Conservation (phyloP, 1,284 basidiomycete species). For the Tylopilus sp. region DNA sequence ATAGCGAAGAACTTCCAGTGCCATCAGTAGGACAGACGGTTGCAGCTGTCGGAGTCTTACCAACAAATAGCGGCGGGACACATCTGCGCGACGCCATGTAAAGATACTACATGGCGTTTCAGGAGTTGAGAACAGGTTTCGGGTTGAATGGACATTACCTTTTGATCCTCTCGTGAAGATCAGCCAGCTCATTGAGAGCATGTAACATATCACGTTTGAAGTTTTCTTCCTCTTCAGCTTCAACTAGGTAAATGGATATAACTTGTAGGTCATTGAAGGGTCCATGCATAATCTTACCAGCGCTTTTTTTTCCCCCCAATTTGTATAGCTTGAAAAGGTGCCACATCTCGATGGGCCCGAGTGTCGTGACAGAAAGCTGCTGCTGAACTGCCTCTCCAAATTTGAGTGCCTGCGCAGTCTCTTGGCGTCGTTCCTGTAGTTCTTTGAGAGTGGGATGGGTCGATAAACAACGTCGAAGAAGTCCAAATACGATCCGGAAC, state of each 20-base stretch:
- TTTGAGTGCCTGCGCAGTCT: slow-evolving; percentile 49
- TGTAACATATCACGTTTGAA: slow-evolving; percentile 46
- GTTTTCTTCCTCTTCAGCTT: slow-evolving; percentile 37
- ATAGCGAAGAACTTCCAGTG: slow-evolving; percentile 34
- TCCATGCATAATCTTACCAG: slow-evolving; percentile 11
- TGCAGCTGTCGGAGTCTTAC: slow-evolving; percentile 35
- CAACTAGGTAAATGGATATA: neutral
- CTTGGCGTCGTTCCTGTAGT: slow-evolving; percentile 48
- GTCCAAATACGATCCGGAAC: slow-evolving; percentile 46
- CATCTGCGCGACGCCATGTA: slow-evolving; percentile 56
- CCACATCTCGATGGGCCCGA: slow-evolving; percentile 56
- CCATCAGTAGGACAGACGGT: neutral
- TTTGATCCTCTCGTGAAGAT: slow-evolving; percentile 64
- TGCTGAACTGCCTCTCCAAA: slow-evolving; percentile 52
- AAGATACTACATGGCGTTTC: slow-evolving; percentile 47
- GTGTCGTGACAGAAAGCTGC: slow-evolving; percentile 46
- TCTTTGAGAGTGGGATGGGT: slow-evolving; percentile 57
- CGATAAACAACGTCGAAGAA: slow-evolving; percentile 50
- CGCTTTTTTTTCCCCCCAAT: slow-evolving; percentile 25
- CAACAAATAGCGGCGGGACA: slow-evolving; percentile 48
- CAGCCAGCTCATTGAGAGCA: slow-evolving; percentile 48
- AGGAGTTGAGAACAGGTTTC: slow-evolving; percentile 3
- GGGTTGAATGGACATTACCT: slow-evolving; percentile 46
- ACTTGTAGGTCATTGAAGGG: neutral
- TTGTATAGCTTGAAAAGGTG: slow-evolving; percentile 44